Evolutionary conservation across 768 basidiomycete species (phyloP), one percentile per base, ranked within the genome.

Genomic region (Rhizopogon rudus): DNA sequence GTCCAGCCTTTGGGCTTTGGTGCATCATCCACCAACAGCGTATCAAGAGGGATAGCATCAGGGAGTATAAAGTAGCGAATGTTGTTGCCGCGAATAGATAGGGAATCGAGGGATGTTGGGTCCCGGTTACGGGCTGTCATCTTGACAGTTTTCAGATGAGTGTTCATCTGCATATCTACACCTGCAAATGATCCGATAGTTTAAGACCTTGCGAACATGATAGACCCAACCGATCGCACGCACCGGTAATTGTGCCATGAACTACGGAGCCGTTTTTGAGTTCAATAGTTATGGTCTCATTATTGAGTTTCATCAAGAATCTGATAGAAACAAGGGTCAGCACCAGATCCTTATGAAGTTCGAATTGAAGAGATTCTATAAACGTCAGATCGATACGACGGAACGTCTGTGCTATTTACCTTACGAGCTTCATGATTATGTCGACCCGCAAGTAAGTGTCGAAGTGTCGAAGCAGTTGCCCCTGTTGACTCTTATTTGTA

Each of bases 131-230:
- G 85, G 31, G 85, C 80, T n/a, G 93, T 93, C 79, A 98, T 87
- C 75, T 97, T 98, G 61, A 99, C 91, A 46, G 93, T 92, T 78
- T 99, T 99, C 51, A 99, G 80, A 64, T 98, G 90, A 3, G 96
- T 98, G 77, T 98, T 98, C 96, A 99, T 99, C 67, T 96, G 93
- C 81, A 96, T 94, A 73, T 99, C 96, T 50, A 99, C 97, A 56
- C 94, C 96, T 98, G 70, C 14, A 40, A 35, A 54, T 44, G 45
- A 43, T 13, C 33, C 43, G 54, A 48, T 40, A 29, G 43, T 55
- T 14, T 63, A 35, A 58, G 51, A 17, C 25, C 17, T 44, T 44
- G 14, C 13, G 31, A 46, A 42, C 0, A 3, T 5, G 22, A n/a
- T 3, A 22, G 25, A 40, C 4, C 25, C 46, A 14, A 31, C 37